Conservation (phyloP, 2,329 filamentous ascomycete species). For the Arthroderma uncinatum region DNA sequence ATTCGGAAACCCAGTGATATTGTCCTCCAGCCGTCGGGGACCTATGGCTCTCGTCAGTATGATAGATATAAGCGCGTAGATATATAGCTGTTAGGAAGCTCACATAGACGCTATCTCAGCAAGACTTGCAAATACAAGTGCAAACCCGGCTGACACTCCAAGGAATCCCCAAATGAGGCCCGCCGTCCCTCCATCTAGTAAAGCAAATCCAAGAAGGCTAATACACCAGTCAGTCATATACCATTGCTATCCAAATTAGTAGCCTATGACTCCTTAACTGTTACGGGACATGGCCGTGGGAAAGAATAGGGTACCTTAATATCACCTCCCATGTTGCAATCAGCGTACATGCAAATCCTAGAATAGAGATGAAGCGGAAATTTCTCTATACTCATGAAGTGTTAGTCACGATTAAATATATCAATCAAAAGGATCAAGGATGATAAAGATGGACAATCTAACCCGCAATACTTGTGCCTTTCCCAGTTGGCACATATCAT, state of each 20-base stretch:
- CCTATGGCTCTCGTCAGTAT: slow-evolving; percentile 17
- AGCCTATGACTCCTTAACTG: background rate
- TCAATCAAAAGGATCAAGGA: background rate
- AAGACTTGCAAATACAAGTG: slow-evolving; percentile 29
- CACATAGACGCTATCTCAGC: slow-evolving; percentile 38
- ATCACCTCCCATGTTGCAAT: slow-evolving; percentile 37
- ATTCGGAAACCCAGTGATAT: slow-evolving; percentile 36
- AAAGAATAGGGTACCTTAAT: slow-evolving; percentile 23
- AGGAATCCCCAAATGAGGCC: slow-evolving; percentile 31
- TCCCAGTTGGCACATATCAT: slow-evolving; percentile 31
- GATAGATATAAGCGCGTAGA: background rate
- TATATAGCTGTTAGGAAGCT: slow-evolving; percentile 3
- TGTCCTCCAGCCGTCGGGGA: slow-evolving; percentile 33
- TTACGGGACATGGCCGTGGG: background rate
- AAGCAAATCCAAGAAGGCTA: slow-evolving; percentile 23
- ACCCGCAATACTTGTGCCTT: slow-evolving; percentile 31
- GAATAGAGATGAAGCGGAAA: slow-evolving; percentile 36
- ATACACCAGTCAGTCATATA: slow-evolving; percentile 4
- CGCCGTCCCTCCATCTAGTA: slow-evolving; percentile 29
- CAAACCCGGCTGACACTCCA: slow-evolving; percentile 23
- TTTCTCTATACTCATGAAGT: slow-evolving; percentile 28
- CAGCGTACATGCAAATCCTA: slow-evolving; percentile 37
- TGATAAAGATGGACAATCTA: slow-evolving; percentile 10
- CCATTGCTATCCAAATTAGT: background rate
- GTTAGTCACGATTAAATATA: background rate